Evolutionary conservation across 2,329 filamentous ascomycete genomes (phyloP), one percentile per base, ranked within the genome.

Genomic region (Gnomoniopsis sp.): DNA sequence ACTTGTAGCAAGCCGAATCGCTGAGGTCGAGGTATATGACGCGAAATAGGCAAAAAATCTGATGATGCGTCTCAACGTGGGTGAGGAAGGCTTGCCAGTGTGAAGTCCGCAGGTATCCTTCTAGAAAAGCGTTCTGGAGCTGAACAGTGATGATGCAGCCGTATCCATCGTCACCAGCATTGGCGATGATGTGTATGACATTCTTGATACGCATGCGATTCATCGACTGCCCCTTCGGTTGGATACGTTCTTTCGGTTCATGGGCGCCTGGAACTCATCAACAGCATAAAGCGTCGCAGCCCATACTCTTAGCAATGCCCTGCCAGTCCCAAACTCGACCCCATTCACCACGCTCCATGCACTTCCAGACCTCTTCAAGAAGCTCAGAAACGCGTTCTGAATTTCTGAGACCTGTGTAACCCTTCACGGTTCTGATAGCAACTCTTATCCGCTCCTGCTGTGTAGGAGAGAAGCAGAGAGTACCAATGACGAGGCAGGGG

Each of bases 281-380:
- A 48, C 70, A 69, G 67, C 81, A 83, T 2, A 84, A 72, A 64
- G 86, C 86, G 68, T 86, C 80, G 38, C 86, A 74, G 0, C 74
- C 77, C 70, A 85, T 77, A 8, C 73, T 66, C 55, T 75, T 71
- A 1, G 84, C 83, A 30, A 87, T 76, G 3, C 74, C 73, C 62
- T 87, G 84, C 84, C 84, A 88, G 68, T 88, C 85, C 85, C 85
- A 88, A 8, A 82, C 83, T 19, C 77, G 75, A 26, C 75, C 65
- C 79, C 83, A 86, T 52, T 87, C 81, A 21, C 79, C 82, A 11
- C 70, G 68, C 26, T 80, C 81, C 82, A 87, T 87, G 22, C 82
- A 74, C 22, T 74, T 70, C 85, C 85, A 88, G 3, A 87, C 74
- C 64, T 82, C 79, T 63, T 85, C 80, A 14, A 88, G 75, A 1